Evolutionary conservation across 2,329 filamentous ascomycete genomes (phyloP), one percentile per base, ranked within the genome.

Genomic region (Neurospora crassa): DNA sequence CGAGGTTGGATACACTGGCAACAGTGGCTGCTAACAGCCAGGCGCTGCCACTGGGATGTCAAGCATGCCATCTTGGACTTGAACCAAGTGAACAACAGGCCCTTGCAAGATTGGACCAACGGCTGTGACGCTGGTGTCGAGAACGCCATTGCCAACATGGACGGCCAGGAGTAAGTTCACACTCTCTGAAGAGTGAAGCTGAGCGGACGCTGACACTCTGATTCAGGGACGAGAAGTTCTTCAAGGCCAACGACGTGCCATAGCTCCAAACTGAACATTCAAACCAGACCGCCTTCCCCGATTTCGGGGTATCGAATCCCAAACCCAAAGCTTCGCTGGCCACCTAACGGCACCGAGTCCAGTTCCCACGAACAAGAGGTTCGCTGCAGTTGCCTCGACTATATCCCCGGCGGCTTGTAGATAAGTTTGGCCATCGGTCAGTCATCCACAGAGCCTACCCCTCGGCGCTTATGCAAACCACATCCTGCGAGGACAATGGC

Each of bases 181-280:
- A 11, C 29, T 5, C 2, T 3, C 18, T 3, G 53, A 34, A 10
- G 20, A 5, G 14, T 34, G 2, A 11, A 34, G 0, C 53, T 63
- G 53, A 63, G 29, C 24, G 24, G 53, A 63, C 7, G 16, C 53
- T 34, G 7, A 63, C 24, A 34, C 53, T 18, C 1, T 7, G 34
- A 63, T 3, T 24, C 11, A 63, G 53, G 24, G 53, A 34, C 0
- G 24, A 18, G 53, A 63, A 63, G 7, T 63, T 11, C 24, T 63
- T 63, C 53, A 63, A 63, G 53, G 14, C 20, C 20, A 63, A 34
- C 53, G 53, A 12, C 37, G 40, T 63, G 18, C 40, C n/a, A 45
- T 45, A 16, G 24, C 40, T 24, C n/a, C 24, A 63, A 37, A 40
- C 6, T 29, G 37, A 45, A 87, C n/a, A 45, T 20, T 10, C n/a